Evolutionary conservation across 306 rosid genomes (phyloP).

Genomic region (Citrullus amarus): DNA sequence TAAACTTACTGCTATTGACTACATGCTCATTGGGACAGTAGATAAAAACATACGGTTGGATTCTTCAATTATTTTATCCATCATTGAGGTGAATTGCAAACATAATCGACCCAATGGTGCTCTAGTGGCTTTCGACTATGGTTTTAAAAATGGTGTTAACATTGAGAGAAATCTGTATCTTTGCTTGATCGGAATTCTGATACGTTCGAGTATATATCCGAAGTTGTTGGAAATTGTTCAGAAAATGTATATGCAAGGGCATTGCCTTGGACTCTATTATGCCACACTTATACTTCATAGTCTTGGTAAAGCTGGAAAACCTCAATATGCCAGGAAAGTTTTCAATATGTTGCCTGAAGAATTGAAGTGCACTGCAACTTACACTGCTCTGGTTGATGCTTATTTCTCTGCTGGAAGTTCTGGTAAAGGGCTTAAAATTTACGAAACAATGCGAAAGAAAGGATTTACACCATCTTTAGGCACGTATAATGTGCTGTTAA

Average conservation of each 20-base stretch:
- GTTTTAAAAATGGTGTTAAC: conserved; percentile 27
- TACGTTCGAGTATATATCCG: conserved; percentile 33
- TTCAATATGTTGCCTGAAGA: conserved; percentile 50
- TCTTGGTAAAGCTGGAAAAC: conserved; percentile 51
- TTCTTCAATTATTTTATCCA: conserved; percentile 30
- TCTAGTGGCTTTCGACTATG: conserved; percentile 46
- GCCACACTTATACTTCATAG: conserved; percentile 43
- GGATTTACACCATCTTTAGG: conserved; percentile 47
- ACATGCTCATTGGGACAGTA: conserved; percentile 32
- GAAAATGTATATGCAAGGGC: conserved; percentile 48
- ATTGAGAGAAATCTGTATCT: conserved; percentile 50
- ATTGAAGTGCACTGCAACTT: conserved; percentile 56
- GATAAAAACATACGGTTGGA: conserved; percentile 36
- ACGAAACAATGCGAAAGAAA: conserved; percentile 33
- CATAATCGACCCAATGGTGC: conserved; percentile 45
- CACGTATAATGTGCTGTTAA: conserved; percentile 44
- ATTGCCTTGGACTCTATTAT: conserved; percentile 54
- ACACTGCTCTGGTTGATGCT: conserved; percentile 58
- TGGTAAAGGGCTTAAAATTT: conserved; percentile 48
- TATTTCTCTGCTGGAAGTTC: conserved; percentile 50
- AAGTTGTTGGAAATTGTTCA: conserved; percentile 35
- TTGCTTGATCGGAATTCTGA: conserved; percentile 45
- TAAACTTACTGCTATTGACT: conserved; percentile 46
- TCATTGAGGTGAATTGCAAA: conserved; percentile 44
- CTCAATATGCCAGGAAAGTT: conserved; percentile 35